Base-by-base conservation (phyloP, 2,329 filamentous ascomycete species). In the Mollisia scopiformis region DNA sequence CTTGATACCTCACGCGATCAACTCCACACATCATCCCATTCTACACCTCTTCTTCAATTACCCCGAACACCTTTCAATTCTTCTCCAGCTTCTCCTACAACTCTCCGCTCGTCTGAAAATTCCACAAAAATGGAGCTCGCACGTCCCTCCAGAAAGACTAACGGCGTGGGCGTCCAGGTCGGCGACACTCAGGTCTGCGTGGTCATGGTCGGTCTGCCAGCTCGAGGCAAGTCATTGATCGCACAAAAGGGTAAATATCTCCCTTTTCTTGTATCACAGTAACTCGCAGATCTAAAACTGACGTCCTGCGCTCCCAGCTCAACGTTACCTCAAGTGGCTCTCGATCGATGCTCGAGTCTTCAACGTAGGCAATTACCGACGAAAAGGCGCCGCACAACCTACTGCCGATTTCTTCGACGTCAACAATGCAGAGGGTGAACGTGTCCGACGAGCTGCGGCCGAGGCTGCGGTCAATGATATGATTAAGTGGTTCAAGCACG, bases 141-240 rank as follows among this genome's bases (percentile, higher is more conserved):
- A 41, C 64, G 65, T 41, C 65, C 68, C n/a, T 65, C 55, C 56
- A 69, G 59, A 52, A 73, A 66, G 59, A 69, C 82, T 81, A 88
- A 88, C 75, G 88, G 89, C 68, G 79, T 86, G 71, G 90, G 89
- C 72, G 84, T 93, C 67, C 90, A 96, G 91, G 91, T 91, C 71
- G 94, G 98, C 82, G 93, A 97, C 77, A 94, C 92, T 63, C 92
- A 91, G 76, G 96, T 99, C 80, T 98, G 94, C 77, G 93, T 99
- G 66, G 93, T 99, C 71, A 98, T 99, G 95, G 95, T 99, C 62
- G 95, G 95, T 68, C 83, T 99, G 74, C 95, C 95, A 58, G 95
- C 95, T 63, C 85, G 95, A 69, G 95, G 95, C 73, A 99, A 99
- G 84, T 97, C 92, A 80, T 87, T 97, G 76, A 98, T 99, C 75